Evolutionary conservation across 2,329 filamentous ascomycete species (phyloP), one percentile per base, ranked within the genome.

Genomic region (Ophiostoma novo-ulmi): DNA sequence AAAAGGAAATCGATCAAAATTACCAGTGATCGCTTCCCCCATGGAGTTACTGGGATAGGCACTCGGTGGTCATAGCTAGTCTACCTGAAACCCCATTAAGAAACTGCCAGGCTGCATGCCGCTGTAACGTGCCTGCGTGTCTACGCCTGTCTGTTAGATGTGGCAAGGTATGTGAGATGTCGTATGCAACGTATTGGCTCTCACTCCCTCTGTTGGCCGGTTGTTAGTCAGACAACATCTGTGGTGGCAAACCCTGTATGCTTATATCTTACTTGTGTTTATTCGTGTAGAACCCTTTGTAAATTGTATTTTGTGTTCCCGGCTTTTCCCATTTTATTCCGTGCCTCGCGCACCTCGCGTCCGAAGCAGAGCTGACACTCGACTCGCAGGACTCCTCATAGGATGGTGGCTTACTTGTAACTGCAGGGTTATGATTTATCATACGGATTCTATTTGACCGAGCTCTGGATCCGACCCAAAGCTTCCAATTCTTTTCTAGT

Each of bases 281-380:
- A 48, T 48, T 48, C 6, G 14, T 1, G 44, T 48, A 48, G 44
- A 48, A 20, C 6, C 41, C n/a, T 55, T 26, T 55, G 52, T 22
- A 20, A 13, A 10, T 22, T 26, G n/a, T 22, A 17, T n/a, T 6
- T 63, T 63, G 26, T 36, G 58, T 35, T 63, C 8, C 58, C 58
- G 58, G 58, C 58, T 36, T 63, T 35, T 63, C 58, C 58, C 58
- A 31, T 26, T 36, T 13, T 26, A 31, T 63, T 17, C 58, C 58
- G 58, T 63, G 26, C 58, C 26, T 63, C 58, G 35, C 58, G 58
- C 58, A 26, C 58, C 58, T 63, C 58, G 58, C 20, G 58, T 63
- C 58, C 58, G 58, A 63, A 26, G 52, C 52, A 58, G n/a, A 58
- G 52, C 52, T 58, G 52, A 58, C 52, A 58, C 52, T 58, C 52